Percentiles rank a stretch among this genome's conserved stretches.
Conservation (phyloP, 2,329 filamentous ascomycete genomes). For the Aspergillus melleus region DNA sequence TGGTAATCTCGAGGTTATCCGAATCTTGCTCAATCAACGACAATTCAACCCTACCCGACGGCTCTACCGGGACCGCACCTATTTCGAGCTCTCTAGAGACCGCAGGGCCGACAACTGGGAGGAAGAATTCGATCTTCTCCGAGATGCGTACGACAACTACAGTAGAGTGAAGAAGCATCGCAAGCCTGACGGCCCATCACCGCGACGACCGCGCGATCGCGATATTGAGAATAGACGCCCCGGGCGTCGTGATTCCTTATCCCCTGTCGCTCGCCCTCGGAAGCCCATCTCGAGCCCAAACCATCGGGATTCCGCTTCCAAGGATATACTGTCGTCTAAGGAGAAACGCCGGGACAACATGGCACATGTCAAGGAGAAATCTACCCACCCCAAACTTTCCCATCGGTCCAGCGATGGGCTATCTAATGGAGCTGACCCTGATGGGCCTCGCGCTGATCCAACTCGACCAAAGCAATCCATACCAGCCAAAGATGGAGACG, state of each 20-base stretch:
- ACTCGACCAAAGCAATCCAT: slow-evolving; percentile 29
- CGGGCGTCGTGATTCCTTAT: slow-evolving; percentile 39
- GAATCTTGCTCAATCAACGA: slow-evolving; percentile 73
- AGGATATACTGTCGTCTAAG: slow-evolving; percentile 24
- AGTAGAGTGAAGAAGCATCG: slow-evolving; percentile 31
- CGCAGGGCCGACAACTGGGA: slow-evolving; percentile 86
- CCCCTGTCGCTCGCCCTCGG: slow-evolving; percentile 36
- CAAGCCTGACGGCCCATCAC: slow-evolving; percentile 37
- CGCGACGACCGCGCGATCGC: slow-evolving; percentile 40
- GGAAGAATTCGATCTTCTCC: slow-evolving; percentile 79
- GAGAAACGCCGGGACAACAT: slow-evolving; percentile 29
- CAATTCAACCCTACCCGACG: slow-evolving; percentile 79
- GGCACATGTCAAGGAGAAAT: slow-evolving; percentile 27
- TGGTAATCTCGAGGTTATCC: slow-evolving; percentile 79
- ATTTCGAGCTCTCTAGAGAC: slow-evolving; percentile 81
- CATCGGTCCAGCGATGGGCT: slow-evolving; percentile 26
- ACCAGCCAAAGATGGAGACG: slow-evolving; percentile 35
- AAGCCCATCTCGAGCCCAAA: slow-evolving; percentile 35
- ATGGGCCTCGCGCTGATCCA: slow-evolving; percentile 27
- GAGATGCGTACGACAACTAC: slow-evolving; percentile 56
- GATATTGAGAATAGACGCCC: slow-evolving; percentile 40
- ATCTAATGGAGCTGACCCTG: slow-evolving; percentile 33
- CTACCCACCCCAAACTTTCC: slow-evolving; percentile 24
- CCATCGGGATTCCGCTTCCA: slow-evolving; percentile 25
- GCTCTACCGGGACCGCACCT: slow-evolving; percentile 73